Evolutionary conservation across 2,329 filamentous ascomycete genomes (phyloP).

Genomic region (Magnaporthiopsis poae): DNA sequence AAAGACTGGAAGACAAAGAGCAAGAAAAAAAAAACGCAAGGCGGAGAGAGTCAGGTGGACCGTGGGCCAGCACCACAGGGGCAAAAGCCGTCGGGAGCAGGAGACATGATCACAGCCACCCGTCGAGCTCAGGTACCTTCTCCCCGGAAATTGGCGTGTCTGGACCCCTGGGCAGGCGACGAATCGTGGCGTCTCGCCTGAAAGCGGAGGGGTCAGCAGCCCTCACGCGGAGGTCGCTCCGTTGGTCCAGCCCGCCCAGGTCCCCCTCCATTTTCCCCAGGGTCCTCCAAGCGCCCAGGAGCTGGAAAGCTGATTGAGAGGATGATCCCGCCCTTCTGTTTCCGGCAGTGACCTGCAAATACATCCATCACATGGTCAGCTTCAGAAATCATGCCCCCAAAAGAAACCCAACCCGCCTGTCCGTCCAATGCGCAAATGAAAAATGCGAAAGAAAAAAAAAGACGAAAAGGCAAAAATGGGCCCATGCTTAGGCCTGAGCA

Average conservation of each 20-base stretch:
- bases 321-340: neutral
- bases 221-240: neutral
- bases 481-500: neutral
- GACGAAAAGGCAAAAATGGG: neutral
- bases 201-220: neutral
- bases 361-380: neutral
- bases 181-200: slow-evolving; percentile 2
- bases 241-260: neutral
- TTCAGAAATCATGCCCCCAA: neutral
- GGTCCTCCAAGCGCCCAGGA: neutral
- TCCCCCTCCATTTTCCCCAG: neutral
- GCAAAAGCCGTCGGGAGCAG: neutral
- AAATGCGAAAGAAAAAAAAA: neutral
- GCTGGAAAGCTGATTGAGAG: no score
- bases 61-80: neutral
- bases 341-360: neutral
- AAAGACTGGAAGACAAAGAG: neutral
- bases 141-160: neutral
- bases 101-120: neutral
- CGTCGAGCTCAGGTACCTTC: neutral
- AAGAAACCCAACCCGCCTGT: no score
- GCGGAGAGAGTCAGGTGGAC: slow-evolving; percentile 2
- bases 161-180: neutral
- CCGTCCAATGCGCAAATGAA: neutral
- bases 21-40: neutral